phyloP scores from a whole-genome alignment of 2,329 filamentous ascomycete genomes.

The Pseudogymnoascus sp. region DNA sequence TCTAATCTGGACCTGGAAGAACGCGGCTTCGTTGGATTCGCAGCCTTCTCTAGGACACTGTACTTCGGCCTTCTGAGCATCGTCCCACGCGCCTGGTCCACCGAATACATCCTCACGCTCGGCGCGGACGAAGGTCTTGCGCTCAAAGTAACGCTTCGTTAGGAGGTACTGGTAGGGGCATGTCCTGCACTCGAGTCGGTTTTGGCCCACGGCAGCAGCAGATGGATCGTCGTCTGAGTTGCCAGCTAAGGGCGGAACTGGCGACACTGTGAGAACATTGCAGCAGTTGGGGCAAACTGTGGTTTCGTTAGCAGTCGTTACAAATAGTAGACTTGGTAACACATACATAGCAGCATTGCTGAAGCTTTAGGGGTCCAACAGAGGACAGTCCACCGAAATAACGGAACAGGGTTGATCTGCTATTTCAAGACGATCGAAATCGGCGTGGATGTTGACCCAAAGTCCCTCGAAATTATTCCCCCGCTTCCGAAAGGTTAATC shows the following conservation, averaged over 20 bases:
- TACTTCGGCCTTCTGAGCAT: constrained; percentile 73
- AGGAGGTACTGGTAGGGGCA: constrained; percentile 89
- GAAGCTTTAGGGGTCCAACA: neutral
- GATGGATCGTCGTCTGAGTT: constrained; percentile 18
- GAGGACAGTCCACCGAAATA: neutral
- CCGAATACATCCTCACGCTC: constrained; percentile 87
- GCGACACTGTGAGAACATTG: constrained; percentile 71
- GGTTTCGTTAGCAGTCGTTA: constrained; percentile 13
- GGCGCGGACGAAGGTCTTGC: constrained; percentile 70
- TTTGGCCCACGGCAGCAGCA: constrained; percentile 37
- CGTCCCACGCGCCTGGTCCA: constrained; percentile 80
- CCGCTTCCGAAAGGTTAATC: constrained; percentile 8
- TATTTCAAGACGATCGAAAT: neutral
- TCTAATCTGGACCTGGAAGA: constrained; percentile 94
- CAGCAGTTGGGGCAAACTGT: constrained; percentile 75
- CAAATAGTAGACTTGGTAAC: constrained; percentile 1
- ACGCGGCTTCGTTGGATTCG: constrained; percentile 77
- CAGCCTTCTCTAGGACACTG: constrained; percentile 79
- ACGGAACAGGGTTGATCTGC: neutral
- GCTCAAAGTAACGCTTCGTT: constrained; percentile 68
- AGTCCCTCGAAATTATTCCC: neutral
- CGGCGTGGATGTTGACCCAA: neutral
- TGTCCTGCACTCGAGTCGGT: constrained; percentile 90
- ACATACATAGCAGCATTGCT: constrained; percentile 60
- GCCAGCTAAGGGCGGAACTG: constrained; percentile 28